Evolutionary conservation across 2,329 filamentous ascomycete species (phyloP).

Genomic region (Laburnicola sp.): DNA sequence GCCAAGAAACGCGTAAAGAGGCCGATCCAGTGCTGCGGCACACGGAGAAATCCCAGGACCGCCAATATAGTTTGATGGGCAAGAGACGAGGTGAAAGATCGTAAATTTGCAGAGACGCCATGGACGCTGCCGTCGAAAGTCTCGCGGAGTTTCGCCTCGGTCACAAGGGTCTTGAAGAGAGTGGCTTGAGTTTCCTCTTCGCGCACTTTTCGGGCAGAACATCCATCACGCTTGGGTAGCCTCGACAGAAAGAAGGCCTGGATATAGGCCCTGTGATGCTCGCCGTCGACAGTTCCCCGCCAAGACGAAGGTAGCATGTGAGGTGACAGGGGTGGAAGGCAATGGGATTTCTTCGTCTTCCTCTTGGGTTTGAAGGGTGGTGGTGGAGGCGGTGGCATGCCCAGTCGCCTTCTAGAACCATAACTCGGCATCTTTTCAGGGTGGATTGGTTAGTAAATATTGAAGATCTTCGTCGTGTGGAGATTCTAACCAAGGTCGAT

Average conservation of each 20-base stretch:
- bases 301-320: slow-evolving; percentile 4
- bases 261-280: slow-evolving; percentile 21
- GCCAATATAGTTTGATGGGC: slow-evolving; percentile 63
- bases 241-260: slow-evolving; percentile 31
- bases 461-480: no score
- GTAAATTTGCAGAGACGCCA: slow-evolving; percentile 26
- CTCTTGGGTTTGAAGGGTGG: no score
- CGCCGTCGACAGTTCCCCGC: slow-evolving; percentile 11
- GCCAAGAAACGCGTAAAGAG: slow-evolving; percentile 61
- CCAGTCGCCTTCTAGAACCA: no score
- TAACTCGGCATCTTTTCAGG: no score
- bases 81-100: slow-evolving; percentile 61
- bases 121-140: slow-evolving; percentile 22
- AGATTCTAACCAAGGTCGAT: no score
- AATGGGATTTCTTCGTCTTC: neutral
- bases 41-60: slow-evolving; percentile 62
- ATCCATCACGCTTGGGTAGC: slow-evolving; percentile 21
- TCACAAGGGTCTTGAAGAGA: slow-evolving; percentile 31
- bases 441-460: no score
- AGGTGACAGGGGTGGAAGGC: slow-evolving; percentile 5
- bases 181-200: slow-evolving; percentile 22
- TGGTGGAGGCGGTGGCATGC: no score
- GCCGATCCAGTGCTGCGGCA: slow-evolving; percentile 58
- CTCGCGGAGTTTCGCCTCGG: slow-evolving; percentile 25
- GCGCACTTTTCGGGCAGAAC: slow-evolving; percentile 8